phyloP scores from a whole-genome alignment of 305 asterid species.

The Fraxinus velutina region DNA sequence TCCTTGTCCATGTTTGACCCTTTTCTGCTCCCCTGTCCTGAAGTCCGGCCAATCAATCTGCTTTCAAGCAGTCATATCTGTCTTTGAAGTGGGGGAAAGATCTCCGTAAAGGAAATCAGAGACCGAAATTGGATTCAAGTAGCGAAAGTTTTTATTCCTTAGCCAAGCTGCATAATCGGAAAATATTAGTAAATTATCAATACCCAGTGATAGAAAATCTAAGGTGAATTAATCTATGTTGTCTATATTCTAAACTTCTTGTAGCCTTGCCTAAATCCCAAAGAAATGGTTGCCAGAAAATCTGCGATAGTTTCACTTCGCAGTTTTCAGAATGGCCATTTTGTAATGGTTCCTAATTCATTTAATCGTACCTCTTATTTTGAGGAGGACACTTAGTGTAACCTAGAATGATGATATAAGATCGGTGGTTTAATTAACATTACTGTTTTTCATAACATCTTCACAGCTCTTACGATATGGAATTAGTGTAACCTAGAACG shows the following conservation, averaged over 20 bases:
- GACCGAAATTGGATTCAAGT: background rate
- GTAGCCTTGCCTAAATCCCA: background rate
- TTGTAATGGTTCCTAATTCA: background rate
- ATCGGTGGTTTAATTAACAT: no score
- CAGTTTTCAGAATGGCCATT: background rate
- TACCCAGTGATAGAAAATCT: background rate
- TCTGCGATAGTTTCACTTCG: background rate
- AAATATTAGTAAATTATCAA: background rate
- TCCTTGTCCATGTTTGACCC: background rate
- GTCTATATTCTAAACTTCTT: background rate
- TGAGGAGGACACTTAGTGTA: no score
- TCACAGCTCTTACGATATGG: background rate
- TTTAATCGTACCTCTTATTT: no score
- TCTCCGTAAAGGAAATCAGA: background rate
- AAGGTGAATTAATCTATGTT: background rate
- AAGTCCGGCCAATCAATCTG: background rate
- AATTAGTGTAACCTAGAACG: background rate
- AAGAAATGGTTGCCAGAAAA: background rate
- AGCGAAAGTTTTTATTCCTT: no score
- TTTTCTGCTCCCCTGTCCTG: background rate
- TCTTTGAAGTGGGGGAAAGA: background rate
- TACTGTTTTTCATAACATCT: background rate
- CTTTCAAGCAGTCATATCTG: background rate
- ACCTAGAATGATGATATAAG: no score
- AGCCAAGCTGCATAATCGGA: background rate